Base-by-base conservation (phyloP, 306 rosid genomes). In the Biancaea sappan region DNA sequence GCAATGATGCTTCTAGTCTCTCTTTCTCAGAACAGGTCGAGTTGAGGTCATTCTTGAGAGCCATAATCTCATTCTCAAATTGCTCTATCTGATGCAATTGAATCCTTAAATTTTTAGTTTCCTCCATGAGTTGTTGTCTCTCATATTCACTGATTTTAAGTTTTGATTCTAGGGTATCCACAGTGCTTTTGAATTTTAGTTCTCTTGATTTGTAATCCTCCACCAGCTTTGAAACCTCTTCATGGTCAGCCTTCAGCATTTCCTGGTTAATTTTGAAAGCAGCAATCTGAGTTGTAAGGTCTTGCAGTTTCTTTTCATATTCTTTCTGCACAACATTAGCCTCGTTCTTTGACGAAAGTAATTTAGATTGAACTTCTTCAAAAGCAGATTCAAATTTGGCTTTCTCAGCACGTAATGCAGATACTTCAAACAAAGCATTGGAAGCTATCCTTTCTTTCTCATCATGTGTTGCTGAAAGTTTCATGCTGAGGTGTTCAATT, bases 401-500 rank as follows among this genome's bases (percentile, higher is more conserved):
- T 80, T 81, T 87, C 8, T 78, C 89, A 41, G 79, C 71, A 31
- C 32, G 72, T 57, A 86, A 76, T 65, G 78, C 24, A 19, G 84
- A 80, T 52, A 82, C 64, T 83, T 87, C 88, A 69, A 75, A 75
- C 66, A 57, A 63, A 60, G 86, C 81, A n/a, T 79, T 66, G 26
- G 90, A 85, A 75, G 80, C 80, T 61, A 62, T 82, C 68, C 69
- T 73, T 66, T 83, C 86, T 53, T 83, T 85, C 72, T 84, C 93
- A 61, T 87, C 79, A 66, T 66, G 72, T 28, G 75, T 72, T 66
- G 72, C 81, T 28, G 88, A 77, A 72, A 84, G 77, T 72, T 81
- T 83, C 72, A 76, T 26, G 56, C 71, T 75, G 56, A 89, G 88
- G 50, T 83, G 80, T 56, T 63, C 82, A 54, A 83, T 65, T 75